These are phyloP conservation scores for Stevia rebaudiana DNA, from an alignment of 140 eudicot genomes.

Conservation along the genomic window DNA sequence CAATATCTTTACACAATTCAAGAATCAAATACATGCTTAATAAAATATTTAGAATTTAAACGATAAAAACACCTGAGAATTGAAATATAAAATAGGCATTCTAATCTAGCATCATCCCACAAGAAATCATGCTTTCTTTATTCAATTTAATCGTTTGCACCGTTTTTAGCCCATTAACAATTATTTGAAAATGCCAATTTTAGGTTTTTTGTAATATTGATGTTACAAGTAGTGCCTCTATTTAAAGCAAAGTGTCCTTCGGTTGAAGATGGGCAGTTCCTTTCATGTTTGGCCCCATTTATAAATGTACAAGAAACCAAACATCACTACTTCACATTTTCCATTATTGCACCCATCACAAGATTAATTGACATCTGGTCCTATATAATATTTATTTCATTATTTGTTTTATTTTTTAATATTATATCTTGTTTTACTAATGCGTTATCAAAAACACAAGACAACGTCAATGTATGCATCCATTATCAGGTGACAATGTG, in stretches of 20 bases:
- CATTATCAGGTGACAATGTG: background rate
- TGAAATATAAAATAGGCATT: background rate
- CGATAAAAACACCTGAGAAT: slow-evolving; percentile 2
- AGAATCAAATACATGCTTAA: too few species aligned
- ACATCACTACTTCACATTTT: slow-evolving; percentile 16
- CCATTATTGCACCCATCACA: slow-evolving; percentile 30
- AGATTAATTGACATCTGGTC: slow-evolving; percentile 22
- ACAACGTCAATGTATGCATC: background rate
- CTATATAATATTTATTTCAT: slow-evolving; percentile 6
- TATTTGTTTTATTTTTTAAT: background rate
- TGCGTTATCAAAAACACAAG: background rate
- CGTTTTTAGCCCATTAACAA: slow-evolving; percentile 27
- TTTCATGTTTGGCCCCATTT: slow-evolving; percentile 29
- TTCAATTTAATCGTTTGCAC: background rate
- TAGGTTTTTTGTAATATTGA: slow-evolving; percentile 20
- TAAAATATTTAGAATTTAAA: slow-evolving; percentile 8
- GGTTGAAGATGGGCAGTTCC: slow-evolving; percentile 31
- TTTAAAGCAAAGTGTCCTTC: slow-evolving; percentile 30
- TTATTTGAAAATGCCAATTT: slow-evolving; percentile 30
- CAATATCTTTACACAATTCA: background rate
- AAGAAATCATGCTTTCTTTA: background rate
- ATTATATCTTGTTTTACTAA: background rate
- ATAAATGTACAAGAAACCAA: slow-evolving; percentile 9
- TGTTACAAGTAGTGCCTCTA: slow-evolving; percentile 21
- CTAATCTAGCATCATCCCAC: background rate